phyloP scores from a whole-genome alignment of 169 alveolate genomes.

The Plasmodium relictum region DNA sequence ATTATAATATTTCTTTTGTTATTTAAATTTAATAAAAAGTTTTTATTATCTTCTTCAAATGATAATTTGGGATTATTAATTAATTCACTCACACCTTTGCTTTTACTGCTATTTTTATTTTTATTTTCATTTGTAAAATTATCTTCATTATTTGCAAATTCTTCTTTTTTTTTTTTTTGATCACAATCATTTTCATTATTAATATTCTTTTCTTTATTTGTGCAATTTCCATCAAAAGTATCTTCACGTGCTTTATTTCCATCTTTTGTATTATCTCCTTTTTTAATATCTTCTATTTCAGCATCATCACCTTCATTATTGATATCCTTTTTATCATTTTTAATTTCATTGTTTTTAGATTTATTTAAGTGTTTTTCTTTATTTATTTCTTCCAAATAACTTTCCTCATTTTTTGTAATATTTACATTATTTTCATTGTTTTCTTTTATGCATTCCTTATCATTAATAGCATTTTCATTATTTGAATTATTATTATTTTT shows the following conservation, averaged over 20 bases:
- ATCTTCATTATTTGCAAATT: background rate
- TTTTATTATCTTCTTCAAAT: constrained; percentile 66
- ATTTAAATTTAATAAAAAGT: constrained; percentile 60
- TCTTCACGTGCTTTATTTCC: background rate
- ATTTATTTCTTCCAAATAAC: too few species aligned
- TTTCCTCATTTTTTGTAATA: too few species aligned
- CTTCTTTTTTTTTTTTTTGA: background rate
- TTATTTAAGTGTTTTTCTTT: too few species aligned
- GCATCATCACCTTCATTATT: background rate
- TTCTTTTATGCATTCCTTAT: too few species aligned
- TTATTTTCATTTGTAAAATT: background rate
- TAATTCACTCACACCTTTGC: background rate
- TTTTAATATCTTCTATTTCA: background rate
- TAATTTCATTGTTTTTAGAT: too few species aligned
- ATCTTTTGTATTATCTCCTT: background rate
- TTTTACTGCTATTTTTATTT: background rate
- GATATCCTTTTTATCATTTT: background rate
- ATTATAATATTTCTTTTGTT: constrained; percentile 66
- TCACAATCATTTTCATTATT: background rate
- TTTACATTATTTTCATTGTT: too few species aligned
- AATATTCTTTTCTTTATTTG: background rate
- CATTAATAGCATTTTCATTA: too few species aligned
- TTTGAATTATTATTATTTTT: too few species aligned
- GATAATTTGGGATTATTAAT: background rate
- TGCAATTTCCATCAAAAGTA: background rate